Conservation (phyloP, 352 stramenopile species). For the Peronospora tabacina region DNA sequence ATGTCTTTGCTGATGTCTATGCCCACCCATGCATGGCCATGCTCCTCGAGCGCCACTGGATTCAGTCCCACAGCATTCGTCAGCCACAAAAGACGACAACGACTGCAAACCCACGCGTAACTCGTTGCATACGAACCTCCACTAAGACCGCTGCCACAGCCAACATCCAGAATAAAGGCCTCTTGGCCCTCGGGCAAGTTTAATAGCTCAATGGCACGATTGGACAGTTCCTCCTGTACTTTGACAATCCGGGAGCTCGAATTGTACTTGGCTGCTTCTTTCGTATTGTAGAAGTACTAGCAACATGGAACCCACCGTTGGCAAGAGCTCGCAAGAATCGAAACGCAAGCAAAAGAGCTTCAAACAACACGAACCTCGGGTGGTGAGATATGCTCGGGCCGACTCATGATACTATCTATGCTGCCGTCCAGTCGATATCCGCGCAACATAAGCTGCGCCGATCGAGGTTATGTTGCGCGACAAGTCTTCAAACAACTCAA, state of each 20-base stretch:
- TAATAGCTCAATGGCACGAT: constrained; percentile 95
- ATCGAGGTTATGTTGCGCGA: too few species aligned
- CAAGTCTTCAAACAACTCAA: too few species aligned
- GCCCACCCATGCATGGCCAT: constrained; percentile 96
- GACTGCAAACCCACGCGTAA: neutral
- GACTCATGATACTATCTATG: constrained; percentile 47
- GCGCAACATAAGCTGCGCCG: too few species aligned
- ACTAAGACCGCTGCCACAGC: constrained; percentile 94
- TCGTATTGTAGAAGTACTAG: constrained; percentile 89
- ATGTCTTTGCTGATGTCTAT: constrained; percentile 98
- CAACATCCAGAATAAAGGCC: constrained; percentile 93
- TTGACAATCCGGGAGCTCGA: constrained; percentile 89
- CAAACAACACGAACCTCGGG: constrained; percentile 47
- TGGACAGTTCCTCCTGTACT: constrained; percentile 92
- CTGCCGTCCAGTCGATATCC: neutral
- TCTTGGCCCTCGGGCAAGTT: constrained; percentile 86
- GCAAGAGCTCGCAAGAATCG: neutral
- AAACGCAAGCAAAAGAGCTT: neutral
- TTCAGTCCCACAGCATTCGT: constrained; percentile 9
- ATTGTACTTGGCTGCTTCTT: constrained; percentile 90
- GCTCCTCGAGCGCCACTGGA: constrained; percentile 78
- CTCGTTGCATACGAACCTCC: constrained; percentile 49
- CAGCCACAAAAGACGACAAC: constrained; percentile 1
- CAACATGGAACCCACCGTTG: constrained; percentile 2
- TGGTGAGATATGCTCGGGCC: constrained; percentile 78